Evolutionary conservation across 2,329 filamentous ascomycete species (phyloP), one percentile per base, ranked within the genome.

Genomic region (Emericellopsis atlantica): DNA sequence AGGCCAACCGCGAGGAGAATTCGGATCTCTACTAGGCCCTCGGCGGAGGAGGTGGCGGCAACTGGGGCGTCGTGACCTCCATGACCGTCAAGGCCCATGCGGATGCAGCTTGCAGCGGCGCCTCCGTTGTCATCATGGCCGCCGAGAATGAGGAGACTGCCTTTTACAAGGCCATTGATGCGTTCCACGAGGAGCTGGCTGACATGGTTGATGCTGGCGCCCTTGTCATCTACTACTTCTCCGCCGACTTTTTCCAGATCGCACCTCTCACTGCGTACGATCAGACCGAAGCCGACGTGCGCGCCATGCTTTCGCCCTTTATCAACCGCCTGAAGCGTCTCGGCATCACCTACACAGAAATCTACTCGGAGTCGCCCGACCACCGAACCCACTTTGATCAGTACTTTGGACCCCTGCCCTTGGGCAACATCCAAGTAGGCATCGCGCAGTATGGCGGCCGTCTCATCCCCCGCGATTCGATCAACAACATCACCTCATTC

Each of bases 11-110:
- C 4, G 32, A 60, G 56, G 44, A 60, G 26, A 72, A 81, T 46
- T 43, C 59, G 0, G 76, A 81, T 40, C 59, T 82, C 1, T 81
- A 75, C 58, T 83, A 76, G 77, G 79, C 77, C 2, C 55, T 80
- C 1, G 62, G 63, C 34, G 76, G 76, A 4, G 76, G 78, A 2
- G 70, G 67, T 9, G 72, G 21, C 5, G 44, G 74, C 12, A 79
- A 66, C 24, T 81, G 70, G 47, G 76, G 63, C 2, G 61, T 79
- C 2, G 72, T 80, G 2, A 54, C 66, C 12, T 72, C 69, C 2
- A 61, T 79, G 53, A 79, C 72, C 0, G 59, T 69, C 33, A 71
- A 69, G 45, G 63, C 68, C 1, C 62, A 76, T 51, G 56, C 60
- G 1, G 65, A 69, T 42, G 53, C 52, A 6, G 52, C 54, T 0